Conservation (phyloP, 768 basidiomycete species). For the Daedalea quercina region DNA sequence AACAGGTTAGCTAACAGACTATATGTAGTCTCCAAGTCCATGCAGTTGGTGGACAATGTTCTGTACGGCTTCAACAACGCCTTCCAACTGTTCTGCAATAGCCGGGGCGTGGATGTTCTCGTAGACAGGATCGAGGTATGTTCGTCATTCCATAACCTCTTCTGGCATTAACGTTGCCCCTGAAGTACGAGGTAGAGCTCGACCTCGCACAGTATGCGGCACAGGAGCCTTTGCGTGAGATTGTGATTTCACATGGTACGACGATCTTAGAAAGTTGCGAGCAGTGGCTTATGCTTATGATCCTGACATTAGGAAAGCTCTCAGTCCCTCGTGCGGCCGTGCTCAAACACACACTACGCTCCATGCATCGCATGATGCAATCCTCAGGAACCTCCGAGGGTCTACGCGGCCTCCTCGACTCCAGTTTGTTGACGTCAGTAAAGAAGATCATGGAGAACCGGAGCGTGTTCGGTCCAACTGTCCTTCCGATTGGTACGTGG, state of each 20-base stretch:
- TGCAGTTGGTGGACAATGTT: slow-evolving; percentile 89
- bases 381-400: slow-evolving; percentile 92
- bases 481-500: slow-evolving; percentile 74
- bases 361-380: slow-evolving; percentile 97
- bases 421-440: slow-evolving; percentile 74
- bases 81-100: slow-evolving; percentile 79
- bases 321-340: slow-evolving; percentile 70
- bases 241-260: slow-evolving; percentile 48
- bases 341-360: slow-evolving; percentile 86
- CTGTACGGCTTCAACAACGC: slow-evolving; percentile 86
- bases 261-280: slow-evolving; percentile 1
- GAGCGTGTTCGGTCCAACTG: slow-evolving; percentile 76
- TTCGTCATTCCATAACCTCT: neutral
- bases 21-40: slow-evolving; percentile 78
- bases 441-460: slow-evolving; percentile 85
- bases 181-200: slow-evolving; percentile 27
- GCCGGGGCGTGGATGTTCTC: slow-evolving; percentile 77
- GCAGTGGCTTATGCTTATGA: neutral
- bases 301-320: slow-evolving; percentile 57
- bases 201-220: slow-evolving; percentile 45
- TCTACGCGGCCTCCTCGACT: slow-evolving; percentile 89
- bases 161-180: slow-evolving; percentile 13
- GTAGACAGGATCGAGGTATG: slow-evolving; percentile 84
- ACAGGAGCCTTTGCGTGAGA: slow-evolving; percentile 35
- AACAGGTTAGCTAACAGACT: slow-evolving; percentile 64